A percentile compares a stretch with the other conserved stretches of the same genome.
These are phyloP conservation scores for Aspergillus pseudoglaucus DNA, from an alignment of 2,329 filamentous ascomycete genomes.

Conservation along the genomic window DNA sequence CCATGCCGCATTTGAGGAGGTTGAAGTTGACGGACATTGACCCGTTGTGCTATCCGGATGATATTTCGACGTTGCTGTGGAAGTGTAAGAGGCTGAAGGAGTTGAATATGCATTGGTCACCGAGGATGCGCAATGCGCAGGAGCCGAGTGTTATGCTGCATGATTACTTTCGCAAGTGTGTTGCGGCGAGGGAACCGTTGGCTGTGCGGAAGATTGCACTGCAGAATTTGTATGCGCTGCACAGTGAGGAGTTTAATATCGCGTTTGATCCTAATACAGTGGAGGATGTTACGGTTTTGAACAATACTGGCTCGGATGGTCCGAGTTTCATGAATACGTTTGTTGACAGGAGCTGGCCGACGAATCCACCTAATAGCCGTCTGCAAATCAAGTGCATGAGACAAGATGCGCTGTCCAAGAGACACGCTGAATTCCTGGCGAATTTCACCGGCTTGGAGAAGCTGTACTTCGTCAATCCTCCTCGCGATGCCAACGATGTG, in stretches of 20 bases:
- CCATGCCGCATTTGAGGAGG: constrained; percentile 49
- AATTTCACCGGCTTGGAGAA: constrained; percentile 42
- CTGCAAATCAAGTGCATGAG: constrained; percentile 44
- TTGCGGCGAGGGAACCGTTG: constrained; percentile 42
- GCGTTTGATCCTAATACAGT: constrained; percentile 37
- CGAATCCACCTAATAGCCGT: constrained; percentile 19
- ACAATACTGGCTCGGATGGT: constrained; percentile 43
- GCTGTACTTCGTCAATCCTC: constrained; percentile 47
- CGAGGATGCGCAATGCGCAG: constrained; percentile 53
- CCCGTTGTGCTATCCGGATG: constrained; percentile 58
- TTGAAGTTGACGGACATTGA: constrained; percentile 56
- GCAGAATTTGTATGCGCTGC: constrained; percentile 53
- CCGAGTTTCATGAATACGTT: constrained; percentile 41
- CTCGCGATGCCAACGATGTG: constrained; percentile 21
- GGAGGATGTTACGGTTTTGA: constrained; percentile 49
- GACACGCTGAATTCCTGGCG: constrained; percentile 38
- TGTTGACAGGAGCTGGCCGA: constrained; percentile 51
- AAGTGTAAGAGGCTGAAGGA: constrained; percentile 50
- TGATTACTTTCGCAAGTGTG: constrained; percentile 51
- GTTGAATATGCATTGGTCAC: constrained; percentile 54
- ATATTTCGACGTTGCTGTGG: constrained; percentile 51
- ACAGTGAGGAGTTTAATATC: constrained; percentile 41
- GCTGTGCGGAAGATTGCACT: constrained; percentile 46
- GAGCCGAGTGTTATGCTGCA: constrained; percentile 52
- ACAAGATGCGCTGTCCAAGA: constrained; percentile 43